Conservation (phyloP, 23 red algal species). For the Chondrus crispus region DNA sequence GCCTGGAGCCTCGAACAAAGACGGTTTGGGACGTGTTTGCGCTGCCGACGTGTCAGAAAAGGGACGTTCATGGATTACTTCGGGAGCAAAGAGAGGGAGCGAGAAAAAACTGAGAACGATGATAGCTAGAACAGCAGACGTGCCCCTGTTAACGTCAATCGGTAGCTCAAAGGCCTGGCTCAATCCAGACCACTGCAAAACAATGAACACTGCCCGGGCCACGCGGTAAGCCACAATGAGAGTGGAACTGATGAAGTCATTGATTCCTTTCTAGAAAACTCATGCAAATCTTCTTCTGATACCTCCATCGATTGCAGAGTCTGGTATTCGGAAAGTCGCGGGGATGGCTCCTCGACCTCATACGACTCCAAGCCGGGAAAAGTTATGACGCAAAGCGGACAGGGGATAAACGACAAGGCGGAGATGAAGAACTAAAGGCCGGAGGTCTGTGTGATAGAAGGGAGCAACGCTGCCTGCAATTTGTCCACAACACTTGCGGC, state of each 20-base stretch:
- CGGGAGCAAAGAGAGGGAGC: not conserved
- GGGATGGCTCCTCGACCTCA: not conserved
- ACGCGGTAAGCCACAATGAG: not conserved
- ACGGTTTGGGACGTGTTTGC: not conserved
- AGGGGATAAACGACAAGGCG: not conserved
- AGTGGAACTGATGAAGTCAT: not conserved
- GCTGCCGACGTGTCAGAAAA: not conserved
- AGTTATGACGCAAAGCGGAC: not conserved
- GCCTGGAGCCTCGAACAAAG: not conserved
- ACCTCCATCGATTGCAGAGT: not conserved
- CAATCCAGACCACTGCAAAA: not conserved
- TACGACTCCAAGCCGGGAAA: not conserved
- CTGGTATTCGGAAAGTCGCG: not conserved
- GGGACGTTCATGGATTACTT: not conserved
- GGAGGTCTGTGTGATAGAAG: not conserved
- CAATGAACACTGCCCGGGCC: not conserved
- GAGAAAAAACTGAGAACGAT: not conserved
- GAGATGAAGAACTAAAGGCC: not conserved
- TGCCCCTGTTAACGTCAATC: not conserved
- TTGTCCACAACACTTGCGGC: constrained; percentile 17
- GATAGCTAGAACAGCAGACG: not conserved
- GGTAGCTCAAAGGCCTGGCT: not conserved
- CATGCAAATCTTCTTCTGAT: not conserved
- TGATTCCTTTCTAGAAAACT: not conserved
- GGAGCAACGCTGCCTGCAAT: constrained; percentile 21